phyloP scores from a whole-genome alignment of 768 basidiomycete genomes.

The Tricholoma saponaceum region DNA sequence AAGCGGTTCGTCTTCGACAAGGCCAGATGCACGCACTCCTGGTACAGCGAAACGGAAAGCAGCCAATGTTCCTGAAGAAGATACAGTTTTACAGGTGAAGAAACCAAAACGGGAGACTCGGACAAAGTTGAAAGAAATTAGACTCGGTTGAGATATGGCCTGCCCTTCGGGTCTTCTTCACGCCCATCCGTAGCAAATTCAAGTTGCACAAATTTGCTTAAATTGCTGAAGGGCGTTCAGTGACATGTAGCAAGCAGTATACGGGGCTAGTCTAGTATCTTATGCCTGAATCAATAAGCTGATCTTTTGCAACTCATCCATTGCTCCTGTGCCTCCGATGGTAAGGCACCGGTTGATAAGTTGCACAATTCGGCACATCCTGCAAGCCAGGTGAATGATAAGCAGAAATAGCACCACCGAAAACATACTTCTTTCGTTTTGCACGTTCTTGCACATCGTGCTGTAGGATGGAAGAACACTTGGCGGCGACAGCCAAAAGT shows the following conservation, averaged over 20 bases:
- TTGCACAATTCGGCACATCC: constrained; percentile 10
- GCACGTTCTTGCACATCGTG: constrained; percentile 44
- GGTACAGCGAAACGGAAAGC: constrained; percentile 36
- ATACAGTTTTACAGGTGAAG: constrained; percentile 9
- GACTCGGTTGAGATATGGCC: not conserved
- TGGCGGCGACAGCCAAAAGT: constrained; percentile 59
- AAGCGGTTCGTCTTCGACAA: constrained; percentile 12
- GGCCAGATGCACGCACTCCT: constrained; percentile 11
- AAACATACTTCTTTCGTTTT: constrained; percentile 44
- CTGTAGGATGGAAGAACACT: constrained; percentile 54
- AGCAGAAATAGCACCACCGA: not conserved
- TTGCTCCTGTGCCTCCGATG: not conserved
- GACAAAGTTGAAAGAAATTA: not conserved
- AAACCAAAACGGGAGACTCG: constrained; percentile 13
- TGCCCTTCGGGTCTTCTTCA: not conserved
- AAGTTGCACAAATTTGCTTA: not conserved
- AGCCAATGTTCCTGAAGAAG: constrained; percentile 20
- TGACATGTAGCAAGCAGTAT: not conserved
- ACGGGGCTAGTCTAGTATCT: too few relatives aligned
- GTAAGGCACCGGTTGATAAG: not conserved
- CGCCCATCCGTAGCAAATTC: not conserved
- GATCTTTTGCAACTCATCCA: not conserved
- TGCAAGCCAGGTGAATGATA: not conserved
- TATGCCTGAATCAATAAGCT: not conserved
- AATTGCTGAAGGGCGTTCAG: not conserved